Base-by-base conservation (phyloP, 2,329 filamentous ascomycete genomes). In the Chalaropsis thielavioides region DNA sequence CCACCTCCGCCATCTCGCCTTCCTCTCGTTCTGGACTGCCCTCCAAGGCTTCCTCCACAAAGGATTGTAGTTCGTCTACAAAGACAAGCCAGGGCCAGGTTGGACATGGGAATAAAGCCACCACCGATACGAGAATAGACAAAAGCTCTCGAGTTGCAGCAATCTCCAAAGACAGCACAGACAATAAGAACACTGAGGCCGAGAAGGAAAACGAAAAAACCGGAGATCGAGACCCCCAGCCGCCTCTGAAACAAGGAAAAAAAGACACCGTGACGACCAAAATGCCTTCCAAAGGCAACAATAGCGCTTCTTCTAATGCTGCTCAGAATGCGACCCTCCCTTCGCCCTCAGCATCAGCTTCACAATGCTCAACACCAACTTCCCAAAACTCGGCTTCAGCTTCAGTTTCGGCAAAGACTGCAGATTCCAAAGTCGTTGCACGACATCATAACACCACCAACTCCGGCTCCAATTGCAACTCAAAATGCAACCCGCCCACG, bases 281-380 rank as follows among this genome's bases (percentile, higher is more conserved):
- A 51, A 66, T 66, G 64, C 61, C 64, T 41, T 63, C 64, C 40
- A 66, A 66, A 46, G 64, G 61, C 27, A 61, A 66, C 46, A 60
- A 41, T 19, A 58, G 58, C 49, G 61, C 51, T 63, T 61, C 51
- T 63, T 61, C 46, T 49, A 46, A 35, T 31, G 60, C 24, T 49
- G 60, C 41, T 43, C 49, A 43, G 40, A 64, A 58, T 64, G 49
- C 44, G 35, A 43, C 62, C 24, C 8, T 38, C 24, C 27, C 49
- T 31, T 43, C 49, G 35, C 54, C 62, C 15, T 64, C 62, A 43
- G 38, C 62, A 44, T 43, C 62, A 43, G 40, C 22, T 13, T 35
- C 62, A 27, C 46, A 31, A 10, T 44, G 41, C 13, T 27, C 40
- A 24, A 51, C 54, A 35, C 27, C 64, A 22, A 38, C 35, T 27